Base-by-base conservation (phyloP, 805 yeast genomes). In the Blastobotrys attinorum region DNA sequence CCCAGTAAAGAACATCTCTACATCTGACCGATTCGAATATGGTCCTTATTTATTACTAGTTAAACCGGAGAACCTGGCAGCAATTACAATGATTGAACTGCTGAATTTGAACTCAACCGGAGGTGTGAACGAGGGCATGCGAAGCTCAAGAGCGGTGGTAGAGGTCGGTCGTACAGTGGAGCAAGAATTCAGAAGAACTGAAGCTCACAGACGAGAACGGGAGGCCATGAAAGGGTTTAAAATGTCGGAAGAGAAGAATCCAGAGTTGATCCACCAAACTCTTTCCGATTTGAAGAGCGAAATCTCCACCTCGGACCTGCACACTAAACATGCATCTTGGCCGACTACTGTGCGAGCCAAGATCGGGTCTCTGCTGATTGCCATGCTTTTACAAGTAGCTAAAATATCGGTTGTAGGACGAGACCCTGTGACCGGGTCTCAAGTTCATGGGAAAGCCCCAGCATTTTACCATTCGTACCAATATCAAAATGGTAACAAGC, bases 401-500 rank as follows among this genome's bases (percentile, higher is more conserved):
- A 83, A 78, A 54, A 82, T 90, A 10, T 73, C 78, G 20, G 96
- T 89, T 2, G 69, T 72, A 31, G 96, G 89, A 37, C 70, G 65
- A 1, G 96, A 90, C 58, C 97, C 97, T 1, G 70, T 77, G 2
- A 81, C 95, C 0, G 82, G 83, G 8, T 64, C 76, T 42, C 60
- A 60, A 1, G 81, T 84, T n/a, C 63, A 64, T 25, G 94, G 89
- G 17, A 68, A 73, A 32, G 90, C 88, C 5, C 96, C 97, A 2
- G 97, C 97, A 0, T 83, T 92, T 56, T 80, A 79, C 47, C 97
- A 92, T 58, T 76, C 87, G 3, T 89, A 85, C 62, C 94, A 86
- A 62, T 87, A 81, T 55, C 74, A 76, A 39, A 74, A 75, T 43
- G 96, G 97, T 31, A 76, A 77, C 47, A 82, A 81, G 56, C 65